These are phyloP conservation scores for Elongisporangium prolatum DNA, from an alignment of 352 stramenopile species.

Conservation along the genomic window DNA sequence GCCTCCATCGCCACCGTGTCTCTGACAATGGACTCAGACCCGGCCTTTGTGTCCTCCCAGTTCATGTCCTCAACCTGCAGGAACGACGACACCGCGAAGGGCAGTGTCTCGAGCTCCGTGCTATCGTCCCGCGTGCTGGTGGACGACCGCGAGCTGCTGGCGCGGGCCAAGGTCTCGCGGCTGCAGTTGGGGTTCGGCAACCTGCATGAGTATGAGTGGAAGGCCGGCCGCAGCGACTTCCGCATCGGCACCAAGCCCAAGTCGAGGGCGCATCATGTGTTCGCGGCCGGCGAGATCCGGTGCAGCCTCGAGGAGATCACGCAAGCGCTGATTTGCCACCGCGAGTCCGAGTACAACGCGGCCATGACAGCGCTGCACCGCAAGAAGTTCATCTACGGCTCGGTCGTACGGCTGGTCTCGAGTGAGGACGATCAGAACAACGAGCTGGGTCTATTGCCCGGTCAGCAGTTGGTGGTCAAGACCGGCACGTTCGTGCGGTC, in stretches of 20 bases:
- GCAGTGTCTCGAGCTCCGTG: conserved; percentile 6
- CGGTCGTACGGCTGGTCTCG: conserved; percentile 22
- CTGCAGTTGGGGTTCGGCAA: conserved; percentile 19
- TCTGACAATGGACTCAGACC: too few species aligned
- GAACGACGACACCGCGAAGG: not conserved
- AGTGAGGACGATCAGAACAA: not conserved
- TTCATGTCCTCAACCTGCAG: too few species aligned
- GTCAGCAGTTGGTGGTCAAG: conserved; percentile 15
- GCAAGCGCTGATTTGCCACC: conserved; percentile 14
- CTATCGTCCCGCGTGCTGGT: conserved; percentile 21
- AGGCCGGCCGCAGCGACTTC: conserved; percentile 21
- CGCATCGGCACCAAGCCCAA: conserved; percentile 11
- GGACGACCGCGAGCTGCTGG: conserved; percentile 25
- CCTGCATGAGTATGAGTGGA: conserved; percentile 10
- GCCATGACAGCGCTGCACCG: conserved; percentile 29
- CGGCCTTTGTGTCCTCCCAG: not conserved
- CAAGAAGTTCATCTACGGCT: conserved; percentile 28
- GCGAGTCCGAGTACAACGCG: conserved; percentile 18
- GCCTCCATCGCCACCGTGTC: too few species aligned
- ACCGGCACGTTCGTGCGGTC: conserved; percentile 29
- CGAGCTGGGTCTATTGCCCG: too few species aligned
- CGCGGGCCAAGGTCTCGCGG: conserved; percentile 15
- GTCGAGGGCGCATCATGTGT: conserved; percentile 13
- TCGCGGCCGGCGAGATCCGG: conserved; percentile 18
- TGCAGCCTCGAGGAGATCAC: conserved; percentile 29